A percentile compares a stretch with the other conserved stretches of the same genome.
phyloP scores from a whole-genome alignment of 345 rosid genomes.

The Euphorbia peplus region DNA sequence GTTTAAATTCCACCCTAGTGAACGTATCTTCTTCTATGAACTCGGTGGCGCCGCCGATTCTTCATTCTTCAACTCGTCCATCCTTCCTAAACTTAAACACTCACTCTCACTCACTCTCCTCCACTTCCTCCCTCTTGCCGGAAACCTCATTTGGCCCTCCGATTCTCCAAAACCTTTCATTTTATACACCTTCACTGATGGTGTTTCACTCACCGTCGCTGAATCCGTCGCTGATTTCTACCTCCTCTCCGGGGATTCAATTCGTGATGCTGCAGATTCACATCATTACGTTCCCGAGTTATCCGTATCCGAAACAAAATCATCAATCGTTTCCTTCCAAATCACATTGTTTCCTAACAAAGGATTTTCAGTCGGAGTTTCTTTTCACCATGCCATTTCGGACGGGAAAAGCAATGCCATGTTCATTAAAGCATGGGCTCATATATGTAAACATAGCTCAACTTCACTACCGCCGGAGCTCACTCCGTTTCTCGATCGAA shows the following conservation, averaged over 20 bases:
- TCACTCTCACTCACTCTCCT: slow-evolving; percentile 12
- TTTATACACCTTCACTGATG: background rate
- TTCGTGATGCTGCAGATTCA: background rate
- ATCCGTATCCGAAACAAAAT: slow-evolving; percentile 6
- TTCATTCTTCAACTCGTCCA: background rate
- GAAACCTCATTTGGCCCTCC: background rate
- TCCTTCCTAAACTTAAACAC: slow-evolving; percentile 3
- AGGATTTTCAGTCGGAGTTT: slow-evolving; percentile 20
- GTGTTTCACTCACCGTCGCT: slow-evolving; percentile 19
- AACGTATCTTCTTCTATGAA: slow-evolving; percentile 17
- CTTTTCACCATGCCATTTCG: slow-evolving; percentile 14
- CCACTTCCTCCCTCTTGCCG: slow-evolving; percentile 7
- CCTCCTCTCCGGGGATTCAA: slow-evolving; percentile 3
- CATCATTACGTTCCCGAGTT: slow-evolving; percentile 11
- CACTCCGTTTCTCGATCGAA: slow-evolving; percentile 19
- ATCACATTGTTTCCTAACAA: slow-evolving; percentile 16
- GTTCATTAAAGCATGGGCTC: slow-evolving; percentile 23
- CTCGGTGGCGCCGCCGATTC: slow-evolving; percentile 7
- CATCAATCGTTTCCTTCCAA: slow-evolving; percentile 11
- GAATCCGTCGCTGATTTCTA: slow-evolving; percentile 13
- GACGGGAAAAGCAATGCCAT: slow-evolving; percentile 20
- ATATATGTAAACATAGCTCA: slow-evolving; percentile 2
- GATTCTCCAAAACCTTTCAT: background rate
- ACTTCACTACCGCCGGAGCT: slow-evolving; percentile 7
- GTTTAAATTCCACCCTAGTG: slow-evolving; percentile 13